Conservation (phyloP, 192 early-diverging fungal genomes). For the Coemansia sp. region DNA sequence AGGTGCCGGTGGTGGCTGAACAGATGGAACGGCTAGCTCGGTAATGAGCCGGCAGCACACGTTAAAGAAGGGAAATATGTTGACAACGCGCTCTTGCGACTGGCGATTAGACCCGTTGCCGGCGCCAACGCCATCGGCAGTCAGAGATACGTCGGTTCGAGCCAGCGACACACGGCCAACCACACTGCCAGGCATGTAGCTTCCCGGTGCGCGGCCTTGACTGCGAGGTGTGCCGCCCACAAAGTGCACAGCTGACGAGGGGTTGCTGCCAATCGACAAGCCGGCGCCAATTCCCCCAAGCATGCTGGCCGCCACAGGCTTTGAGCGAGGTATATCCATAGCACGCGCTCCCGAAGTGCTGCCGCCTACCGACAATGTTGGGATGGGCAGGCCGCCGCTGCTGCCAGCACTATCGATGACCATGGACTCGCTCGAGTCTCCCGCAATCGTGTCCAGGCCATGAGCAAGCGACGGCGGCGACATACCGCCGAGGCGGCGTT, state of each 20-base stretch:
- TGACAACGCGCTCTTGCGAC: slow-evolving; percentile 56
- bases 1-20: background rate
- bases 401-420: background rate
- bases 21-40: slow-evolving; percentile 79
- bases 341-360: slow-evolving; percentile 3
- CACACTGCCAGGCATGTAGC: slow-evolving; percentile 55
- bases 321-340: slow-evolving; percentile 25
- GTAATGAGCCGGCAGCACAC: slow-evolving; percentile 92
- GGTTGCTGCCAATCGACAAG: slow-evolving; percentile 29
- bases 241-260: slow-evolving; percentile 15
- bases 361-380: background rate
- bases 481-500: slow-evolving; percentile 28
- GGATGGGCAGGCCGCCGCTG: slow-evolving; percentile 12
- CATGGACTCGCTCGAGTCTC: slow-evolving; percentile 28
- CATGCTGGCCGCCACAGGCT: slow-evolving; percentile 6
- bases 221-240: slow-evolving; percentile 51
- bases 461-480: slow-evolving; percentile 2
- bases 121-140: slow-evolving; percentile 49
- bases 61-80: slow-evolving; percentile 91
- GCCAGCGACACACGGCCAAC: slow-evolving; percentile 51
- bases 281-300: background rate
- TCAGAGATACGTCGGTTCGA: slow-evolving; percentile 49
- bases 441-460: slow-evolving; percentile 5
- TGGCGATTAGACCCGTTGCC: slow-evolving; percentile 51
- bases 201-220: slow-evolving; percentile 50